These are phyloP conservation scores for Aspergillus indologenus DNA, from an alignment of 495 filamentous ascomycete genomes.

Conservation along the genomic window DNA sequence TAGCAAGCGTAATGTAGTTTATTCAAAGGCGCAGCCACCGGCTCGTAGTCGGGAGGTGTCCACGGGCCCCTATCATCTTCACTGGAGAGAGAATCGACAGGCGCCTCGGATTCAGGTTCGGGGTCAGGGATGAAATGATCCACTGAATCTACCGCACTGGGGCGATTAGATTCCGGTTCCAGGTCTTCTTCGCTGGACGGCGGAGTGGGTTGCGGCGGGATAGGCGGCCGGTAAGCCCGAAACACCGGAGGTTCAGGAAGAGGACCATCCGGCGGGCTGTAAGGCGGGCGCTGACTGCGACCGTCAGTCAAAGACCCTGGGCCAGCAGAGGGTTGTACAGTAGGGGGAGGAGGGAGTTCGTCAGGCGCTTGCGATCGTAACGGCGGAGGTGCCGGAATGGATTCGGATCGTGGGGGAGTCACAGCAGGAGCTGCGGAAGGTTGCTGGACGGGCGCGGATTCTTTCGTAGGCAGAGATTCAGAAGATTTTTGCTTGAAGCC, in stretches of 20 bases:
- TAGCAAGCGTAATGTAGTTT: slow-evolving; percentile 45
- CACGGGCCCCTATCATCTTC: slow-evolving; percentile 30
- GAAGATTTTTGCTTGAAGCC: slow-evolving; percentile 13
- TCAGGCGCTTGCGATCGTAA: slow-evolving; percentile 15
- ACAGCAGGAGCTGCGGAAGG: slow-evolving; percentile 12
- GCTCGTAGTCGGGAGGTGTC: slow-evolving; percentile 34
- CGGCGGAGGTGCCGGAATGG: slow-evolving; percentile 16
- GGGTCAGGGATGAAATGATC: slow-evolving; percentile 45
- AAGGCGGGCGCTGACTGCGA: slow-evolving; percentile 2
- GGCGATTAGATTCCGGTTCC: slow-evolving; percentile 10
- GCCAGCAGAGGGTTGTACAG: slow-evolving; percentile 4
- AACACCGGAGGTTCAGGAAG: slow-evolving; percentile 1
- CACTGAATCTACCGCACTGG: slow-evolving; percentile 24
- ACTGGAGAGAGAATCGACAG: slow-evolving; percentile 26
- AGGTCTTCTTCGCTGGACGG: slow-evolving; percentile 19
- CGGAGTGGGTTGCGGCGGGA: slow-evolving; percentile 15
- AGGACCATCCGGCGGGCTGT: slow-evolving; percentile 1
- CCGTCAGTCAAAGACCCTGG: slow-evolving; percentile 6
- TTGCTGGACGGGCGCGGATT: slow-evolving; percentile 10
- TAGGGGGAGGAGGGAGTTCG: not conserved
- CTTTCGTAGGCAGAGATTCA: slow-evolving; percentile 15
- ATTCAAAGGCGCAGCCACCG: slow-evolving; percentile 37
- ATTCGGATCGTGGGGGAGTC: slow-evolving; percentile 10
- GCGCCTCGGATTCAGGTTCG: slow-evolving; percentile 26
- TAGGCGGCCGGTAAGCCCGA: slow-evolving; percentile 5